phyloP scores from a whole-genome alignment of 768 basidiomycete genomes.

The Mycena belliarum region DNA sequence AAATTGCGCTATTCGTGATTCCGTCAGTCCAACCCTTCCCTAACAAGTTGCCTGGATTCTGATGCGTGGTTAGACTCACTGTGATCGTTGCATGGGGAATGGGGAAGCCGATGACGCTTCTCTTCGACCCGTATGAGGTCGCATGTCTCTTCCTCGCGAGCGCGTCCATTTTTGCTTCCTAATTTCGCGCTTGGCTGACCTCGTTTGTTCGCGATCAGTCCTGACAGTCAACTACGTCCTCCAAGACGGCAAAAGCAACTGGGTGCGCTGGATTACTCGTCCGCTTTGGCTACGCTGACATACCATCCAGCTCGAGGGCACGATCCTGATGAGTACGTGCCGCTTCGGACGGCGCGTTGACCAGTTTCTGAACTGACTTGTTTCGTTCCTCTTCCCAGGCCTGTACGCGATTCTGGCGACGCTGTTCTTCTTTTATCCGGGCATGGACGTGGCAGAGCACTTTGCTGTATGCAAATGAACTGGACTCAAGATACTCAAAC shows the following conservation, averaged over 20 bases:
- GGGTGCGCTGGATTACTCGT: constrained; percentile 25
- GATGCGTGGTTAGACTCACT: constrained; percentile 40
- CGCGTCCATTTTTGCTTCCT: constrained; percentile 1
- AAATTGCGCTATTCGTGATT: constrained; percentile 67
- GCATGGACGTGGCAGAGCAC: neutral
- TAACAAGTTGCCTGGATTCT: neutral
- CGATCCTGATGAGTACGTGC: constrained; percentile 56
- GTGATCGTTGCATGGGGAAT: constrained; percentile 64
- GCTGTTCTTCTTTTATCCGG: constrained; percentile 39
- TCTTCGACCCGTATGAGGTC: constrained; percentile 73
- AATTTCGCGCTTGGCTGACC: neutral
- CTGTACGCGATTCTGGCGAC: constrained; percentile 54
- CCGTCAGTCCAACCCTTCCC: constrained; percentile 40
- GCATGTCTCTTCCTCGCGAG: constrained; percentile 39
- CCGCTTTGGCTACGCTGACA: neutral
- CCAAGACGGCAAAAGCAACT: constrained; percentile 60
- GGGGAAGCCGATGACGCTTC: constrained; percentile 57
- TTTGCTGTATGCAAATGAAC: constrained; percentile 3
- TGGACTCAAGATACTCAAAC: neutral
- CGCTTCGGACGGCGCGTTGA: neutral
- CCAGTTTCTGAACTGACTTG: neutral
- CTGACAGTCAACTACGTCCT: constrained; percentile 66
- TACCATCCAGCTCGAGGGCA: constrained; percentile 45
- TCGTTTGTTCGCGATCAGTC: constrained; percentile 30
- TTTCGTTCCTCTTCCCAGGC: constrained; percentile 27